Percentiles rank a stretch among this genome's conserved stretches.
Evolutionary conservation across 345 rosid species (phyloP).

Genomic region (Raphanus raphanistrum): DNA sequence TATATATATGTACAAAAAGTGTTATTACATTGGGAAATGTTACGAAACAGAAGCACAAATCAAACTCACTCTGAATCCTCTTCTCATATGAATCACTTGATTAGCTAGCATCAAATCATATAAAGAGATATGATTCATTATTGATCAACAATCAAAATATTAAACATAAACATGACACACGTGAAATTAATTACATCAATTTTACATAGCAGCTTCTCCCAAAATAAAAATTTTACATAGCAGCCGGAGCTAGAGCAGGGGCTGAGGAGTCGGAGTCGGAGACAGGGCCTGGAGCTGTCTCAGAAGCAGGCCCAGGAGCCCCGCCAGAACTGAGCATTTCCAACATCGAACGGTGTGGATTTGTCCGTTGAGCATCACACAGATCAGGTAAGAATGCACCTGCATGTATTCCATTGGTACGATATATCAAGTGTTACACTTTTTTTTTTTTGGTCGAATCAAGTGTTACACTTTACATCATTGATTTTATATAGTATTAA

Average conservation of each 20-base stretch:
- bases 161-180: not conserved
- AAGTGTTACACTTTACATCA: not conserved
- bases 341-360: conserved; percentile 75
- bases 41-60: conserved; percentile 13
- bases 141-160: conserved; percentile 9
- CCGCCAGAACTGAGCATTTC: conserved; percentile 59
- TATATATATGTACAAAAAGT: not conserved
- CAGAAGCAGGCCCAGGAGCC: conserved; percentile 47
- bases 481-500: not conserved
- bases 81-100: conserved; percentile 7
- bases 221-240: conserved; percentile 16
- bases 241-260: conserved; percentile 38
- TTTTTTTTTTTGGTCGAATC: no score
- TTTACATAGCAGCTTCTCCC: conserved; percentile 20
- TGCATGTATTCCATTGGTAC: conserved; percentile 32
- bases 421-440: not conserved
- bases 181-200: not conserved
- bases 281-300: conserved; percentile 13
- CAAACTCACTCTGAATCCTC: conserved; percentile 21
- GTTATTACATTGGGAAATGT: conserved; percentile 1
- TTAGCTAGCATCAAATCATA: not conserved
- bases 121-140: not conserved
- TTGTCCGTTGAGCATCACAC: conserved; percentile 55
- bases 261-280: conserved; percentile 37
- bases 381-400: conserved; percentile 89